These are phyloP conservation scores for Pichia sp. DNA, from an alignment of 1,139 yeast genomes.

Conservation along the genomic window DNA sequence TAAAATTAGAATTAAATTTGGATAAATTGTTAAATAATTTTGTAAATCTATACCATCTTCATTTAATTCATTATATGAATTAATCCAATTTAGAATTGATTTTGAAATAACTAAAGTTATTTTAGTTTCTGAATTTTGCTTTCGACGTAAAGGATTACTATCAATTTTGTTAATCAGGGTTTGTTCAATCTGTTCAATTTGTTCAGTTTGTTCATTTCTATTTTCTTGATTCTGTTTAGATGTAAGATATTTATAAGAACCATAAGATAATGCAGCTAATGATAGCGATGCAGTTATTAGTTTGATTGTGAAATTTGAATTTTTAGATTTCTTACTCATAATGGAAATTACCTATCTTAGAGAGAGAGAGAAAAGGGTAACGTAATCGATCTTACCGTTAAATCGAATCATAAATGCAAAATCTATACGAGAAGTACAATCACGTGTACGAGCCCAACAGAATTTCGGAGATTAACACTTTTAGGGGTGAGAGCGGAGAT, in stretches of 20 bases:
- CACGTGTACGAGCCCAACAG: no score
- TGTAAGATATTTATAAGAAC: constrained; percentile 9
- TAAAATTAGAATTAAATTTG: constrained; percentile 23
- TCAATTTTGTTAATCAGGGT: no score
- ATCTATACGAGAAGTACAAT: no score
- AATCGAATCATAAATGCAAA: no score
- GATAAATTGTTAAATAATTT: constrained; percentile 14
- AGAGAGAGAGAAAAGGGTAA: no score
- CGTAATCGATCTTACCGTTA: no score
- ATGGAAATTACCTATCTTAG: no score
- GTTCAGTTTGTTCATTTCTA: neutral
- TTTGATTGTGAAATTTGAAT: constrained; percentile 1
- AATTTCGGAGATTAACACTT: no score
- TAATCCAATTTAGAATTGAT: constrained; percentile 7
- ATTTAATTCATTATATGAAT: constrained; percentile 5
- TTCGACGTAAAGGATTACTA: constrained; percentile 5
- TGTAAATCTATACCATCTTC: constrained; percentile 15
- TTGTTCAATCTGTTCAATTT: no score
- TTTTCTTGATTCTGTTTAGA: no score
- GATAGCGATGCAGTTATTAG: constrained; percentile 7
- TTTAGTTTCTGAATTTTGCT: constrained; percentile 5
- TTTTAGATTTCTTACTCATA: neutral
- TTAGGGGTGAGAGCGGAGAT: no score
- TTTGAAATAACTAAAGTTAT: constrained; percentile 19
- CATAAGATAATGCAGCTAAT: constrained; percentile 13